Percentiles rank a stretch among this genome's conserved stretches.
These are phyloP conservation scores for Aplosporella prunicola DNA, from an alignment of 2,329 filamentous ascomycete species.

Conservation along the genomic window DNA sequence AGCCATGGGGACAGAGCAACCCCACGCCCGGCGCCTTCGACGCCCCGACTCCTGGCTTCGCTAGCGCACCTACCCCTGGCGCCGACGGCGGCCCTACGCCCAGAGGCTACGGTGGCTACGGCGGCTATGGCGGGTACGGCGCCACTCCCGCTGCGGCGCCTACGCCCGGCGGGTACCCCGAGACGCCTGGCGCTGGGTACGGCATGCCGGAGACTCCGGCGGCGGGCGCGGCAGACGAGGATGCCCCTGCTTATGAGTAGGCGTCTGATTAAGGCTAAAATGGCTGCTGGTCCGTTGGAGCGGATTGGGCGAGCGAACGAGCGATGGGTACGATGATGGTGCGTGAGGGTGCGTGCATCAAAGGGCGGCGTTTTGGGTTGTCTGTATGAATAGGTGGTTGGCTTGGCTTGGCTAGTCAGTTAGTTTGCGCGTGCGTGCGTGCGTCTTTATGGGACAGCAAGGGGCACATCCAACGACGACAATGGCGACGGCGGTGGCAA, in stretches of 20 bases:
- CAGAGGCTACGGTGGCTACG: constrained; percentile 15
- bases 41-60: constrained; percentile 32
- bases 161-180: constrained; percentile 51
- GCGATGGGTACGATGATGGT: not conserved
- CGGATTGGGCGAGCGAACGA: not conserved
- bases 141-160: constrained; percentile 41
- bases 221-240: no score
- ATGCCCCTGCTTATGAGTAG: constrained; percentile 31
- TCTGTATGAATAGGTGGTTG: not conserved
- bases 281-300: not conserved
- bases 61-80: constrained; percentile 29
- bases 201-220: constrained; percentile 51
- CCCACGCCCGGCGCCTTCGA: constrained; percentile 30
- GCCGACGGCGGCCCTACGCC: constrained; percentile 18
- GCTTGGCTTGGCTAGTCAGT: not conserved
- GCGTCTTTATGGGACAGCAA: no score
- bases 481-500: no score
- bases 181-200: constrained; percentile 31
- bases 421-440: no score
- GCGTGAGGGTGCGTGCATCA: not conserved
- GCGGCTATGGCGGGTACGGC: constrained; percentile 21
- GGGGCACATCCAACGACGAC: no score
- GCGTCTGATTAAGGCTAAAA: constrained; percentile 30
- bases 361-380: not conserved
- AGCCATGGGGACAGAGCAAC: constrained; percentile 14